phyloP scores from a whole-genome alignment of 2,329 filamentous ascomycete species.

The Exutisphaerella laricina region DNA sequence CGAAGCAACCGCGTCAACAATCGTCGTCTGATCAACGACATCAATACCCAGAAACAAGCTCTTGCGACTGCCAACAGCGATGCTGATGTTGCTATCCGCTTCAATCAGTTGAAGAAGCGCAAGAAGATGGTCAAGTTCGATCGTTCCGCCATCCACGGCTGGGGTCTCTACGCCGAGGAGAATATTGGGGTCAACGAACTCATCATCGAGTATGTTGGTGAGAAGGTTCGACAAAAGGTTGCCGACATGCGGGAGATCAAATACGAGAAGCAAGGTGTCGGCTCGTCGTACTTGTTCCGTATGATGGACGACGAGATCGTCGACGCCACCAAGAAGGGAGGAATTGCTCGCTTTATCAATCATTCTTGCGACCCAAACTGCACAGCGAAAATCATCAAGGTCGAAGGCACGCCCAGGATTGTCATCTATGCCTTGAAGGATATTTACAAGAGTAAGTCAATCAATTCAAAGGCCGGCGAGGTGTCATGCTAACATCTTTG shows the following conservation, averaged over 20 bases:
- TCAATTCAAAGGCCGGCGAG: not conserved
- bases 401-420: constrained; percentile 95
- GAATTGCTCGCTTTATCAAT: constrained; percentile 98
- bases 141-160: constrained; percentile 95
- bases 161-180: constrained; percentile 96
- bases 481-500: constrained; percentile 8
- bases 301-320: constrained; percentile 98
- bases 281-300: constrained; percentile 94
- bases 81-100: constrained; percentile 87
- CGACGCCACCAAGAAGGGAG: constrained; percentile 96
- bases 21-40: constrained; percentile 85
- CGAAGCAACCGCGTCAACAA: constrained; percentile 94
- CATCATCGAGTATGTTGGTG: constrained; percentile 99
- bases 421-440: constrained; percentile 97
- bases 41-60: constrained; percentile 86
- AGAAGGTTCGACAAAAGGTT: constrained; percentile 94
- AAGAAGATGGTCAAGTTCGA: constrained; percentile 99
- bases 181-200: constrained; percentile 97
- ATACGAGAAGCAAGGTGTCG: constrained; percentile 94
- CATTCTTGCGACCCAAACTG: constrained; percentile 98
- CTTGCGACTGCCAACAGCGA: constrained; percentile 59
- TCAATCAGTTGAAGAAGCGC: constrained; percentile 98
- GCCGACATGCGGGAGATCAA: constrained; percentile 90
- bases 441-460: constrained; percentile 79
- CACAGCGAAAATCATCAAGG: constrained; percentile 98